Evolutionary conservation across 2,329 filamentous ascomycete species (phyloP).

Genomic region (Aspergillus glaucus): DNA sequence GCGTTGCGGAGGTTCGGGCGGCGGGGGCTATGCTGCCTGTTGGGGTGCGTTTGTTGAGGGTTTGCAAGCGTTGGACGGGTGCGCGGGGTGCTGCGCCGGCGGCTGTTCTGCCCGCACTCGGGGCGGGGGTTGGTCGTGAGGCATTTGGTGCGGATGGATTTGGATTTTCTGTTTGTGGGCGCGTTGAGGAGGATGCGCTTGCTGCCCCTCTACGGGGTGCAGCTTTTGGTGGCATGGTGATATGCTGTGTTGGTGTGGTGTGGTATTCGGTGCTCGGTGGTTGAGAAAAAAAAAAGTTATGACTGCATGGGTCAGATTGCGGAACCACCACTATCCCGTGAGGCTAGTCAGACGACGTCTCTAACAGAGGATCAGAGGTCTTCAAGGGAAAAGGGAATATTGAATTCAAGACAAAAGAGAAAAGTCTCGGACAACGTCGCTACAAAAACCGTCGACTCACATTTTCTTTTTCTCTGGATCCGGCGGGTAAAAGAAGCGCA

Average conservation of each 20-base stretch:
- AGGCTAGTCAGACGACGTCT: too few species aligned
- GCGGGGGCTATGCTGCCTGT: constrained; percentile 31
- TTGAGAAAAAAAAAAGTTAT: neutral
- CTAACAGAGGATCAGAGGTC: too few species aligned
- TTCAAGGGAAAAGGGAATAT: too few species aligned
- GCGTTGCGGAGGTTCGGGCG: constrained; percentile 14
- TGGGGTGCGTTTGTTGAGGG: constrained; percentile 34
- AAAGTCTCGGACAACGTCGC: neutral
- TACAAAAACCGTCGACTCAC: neutral
- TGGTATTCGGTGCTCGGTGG: constrained; percentile 5
- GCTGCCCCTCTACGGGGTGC: constrained; percentile 19
- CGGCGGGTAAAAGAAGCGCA: constrained; percentile 10
- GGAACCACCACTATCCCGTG: too few species aligned
- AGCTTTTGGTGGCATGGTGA: constrained; percentile 30
- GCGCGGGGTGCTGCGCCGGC: constrained; percentile 17
- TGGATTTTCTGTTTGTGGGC: constrained; percentile 2
- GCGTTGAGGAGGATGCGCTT: constrained; percentile 10
- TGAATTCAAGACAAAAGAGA: neutral
- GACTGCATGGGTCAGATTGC: too few species aligned
- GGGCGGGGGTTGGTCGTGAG: constrained; percentile 8
- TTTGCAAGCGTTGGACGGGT: constrained; percentile 38
- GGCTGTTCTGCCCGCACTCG: constrained; percentile 7
- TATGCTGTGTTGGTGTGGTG: constrained; percentile 16
- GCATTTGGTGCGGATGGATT: constrained; percentile 1
- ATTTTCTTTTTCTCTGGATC: constrained; percentile 5